Evolutionary conservation across 352 stramenopile species (phyloP).

Genomic region (Phytophthora multivora): DNA sequence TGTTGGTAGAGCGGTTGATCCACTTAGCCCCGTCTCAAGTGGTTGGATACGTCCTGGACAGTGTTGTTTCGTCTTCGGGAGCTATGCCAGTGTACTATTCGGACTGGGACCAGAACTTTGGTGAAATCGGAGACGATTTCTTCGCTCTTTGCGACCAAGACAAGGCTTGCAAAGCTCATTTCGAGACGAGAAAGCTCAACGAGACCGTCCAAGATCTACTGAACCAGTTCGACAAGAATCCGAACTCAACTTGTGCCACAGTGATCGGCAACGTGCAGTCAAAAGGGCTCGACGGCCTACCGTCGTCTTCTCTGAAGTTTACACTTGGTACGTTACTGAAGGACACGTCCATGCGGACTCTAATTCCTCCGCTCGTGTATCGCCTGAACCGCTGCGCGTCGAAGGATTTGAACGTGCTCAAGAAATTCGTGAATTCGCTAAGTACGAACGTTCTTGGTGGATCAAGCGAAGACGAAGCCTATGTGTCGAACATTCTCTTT

Average conservation of each 20-base stretch:
- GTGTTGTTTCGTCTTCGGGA: slow-evolving; percentile 15
- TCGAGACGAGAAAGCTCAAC: slow-evolving; percentile 13
- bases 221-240: slow-evolving; percentile 16
- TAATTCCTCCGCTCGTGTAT: slow-evolving; percentile 43
- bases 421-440: slow-evolving; percentile 15
- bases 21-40: slow-evolving; percentile 40
- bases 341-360: slow-evolving; percentile 18
- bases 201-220: slow-evolving; percentile 23
- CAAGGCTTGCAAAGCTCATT: slow-evolving; percentile 17
- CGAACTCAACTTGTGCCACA: slow-evolving; percentile 24
- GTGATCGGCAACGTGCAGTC: slow-evolving; percentile 12
- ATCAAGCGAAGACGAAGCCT: slow-evolving; percentile 17
- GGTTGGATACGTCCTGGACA: slow-evolving; percentile 51
- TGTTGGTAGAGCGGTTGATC: slow-evolving; percentile 51
- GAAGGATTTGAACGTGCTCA: slow-evolving; percentile 29
- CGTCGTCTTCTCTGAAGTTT: slow-evolving; percentile 27
- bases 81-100: slow-evolving; percentile 25
- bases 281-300: slow-evolving; percentile 7
- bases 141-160: slow-evolving; percentile 26
- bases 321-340: slow-evolving; percentile 33
- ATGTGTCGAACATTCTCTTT: slow-evolving; percentile 41
- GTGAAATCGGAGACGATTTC: slow-evolving; percentile 33
- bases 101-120: slow-evolving; percentile 44
- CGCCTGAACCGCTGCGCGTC: slow-evolving; percentile 36
- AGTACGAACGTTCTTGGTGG: not conserved